A percentile compares a stretch with the other conserved stretches of the same genome.
These are phyloP conservation scores for Dothistroma pini DNA, from an alignment of 2,329 filamentous ascomycete genomes.

Conservation along the genomic window DNA sequence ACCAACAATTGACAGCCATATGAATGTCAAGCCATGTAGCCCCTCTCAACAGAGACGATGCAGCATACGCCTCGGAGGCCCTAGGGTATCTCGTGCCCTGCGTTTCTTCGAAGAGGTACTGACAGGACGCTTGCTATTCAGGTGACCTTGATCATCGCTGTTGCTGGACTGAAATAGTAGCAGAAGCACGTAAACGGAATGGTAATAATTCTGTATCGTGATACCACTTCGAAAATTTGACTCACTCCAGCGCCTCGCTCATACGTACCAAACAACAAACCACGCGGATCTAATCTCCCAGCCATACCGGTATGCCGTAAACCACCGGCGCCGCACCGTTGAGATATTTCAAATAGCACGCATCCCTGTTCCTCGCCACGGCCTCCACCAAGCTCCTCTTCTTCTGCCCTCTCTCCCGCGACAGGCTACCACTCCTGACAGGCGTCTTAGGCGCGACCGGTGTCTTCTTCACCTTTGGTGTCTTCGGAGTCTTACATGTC, in stretches of 20 bases:
- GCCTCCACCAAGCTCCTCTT: constrained; percentile 66
- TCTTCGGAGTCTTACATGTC: constrained; percentile 34
- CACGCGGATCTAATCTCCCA: constrained; percentile 41
- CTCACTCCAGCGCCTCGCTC: constrained; percentile 1
- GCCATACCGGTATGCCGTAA: constrained; percentile 90
- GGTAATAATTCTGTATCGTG: background rate
- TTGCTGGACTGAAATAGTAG: too few relatives aligned
- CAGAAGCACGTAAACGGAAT: background rate
- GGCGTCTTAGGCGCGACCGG: constrained; percentile 30
- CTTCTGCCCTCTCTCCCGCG: constrained; percentile 36
- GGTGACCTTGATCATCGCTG: too few relatives aligned
- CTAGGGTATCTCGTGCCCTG: too few relatives aligned
- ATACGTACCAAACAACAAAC: background rate
- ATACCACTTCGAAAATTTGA: background rate
- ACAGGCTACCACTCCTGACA: constrained; percentile 27
- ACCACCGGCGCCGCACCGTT: constrained; percentile 92
- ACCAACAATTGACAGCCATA: too few relatives aligned
- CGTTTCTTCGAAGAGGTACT: too few relatives aligned
- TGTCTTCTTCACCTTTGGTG: constrained; percentile 33
- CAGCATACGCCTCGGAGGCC: too few relatives aligned
- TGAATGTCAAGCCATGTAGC: too few relatives aligned
- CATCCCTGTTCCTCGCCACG: constrained; percentile 67
- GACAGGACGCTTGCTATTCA: too few relatives aligned
- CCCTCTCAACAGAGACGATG: too few relatives aligned
- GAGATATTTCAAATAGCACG: constrained; percentile 84